Evolutionary conservation across 1,284 basidiomycete species (phyloP), one percentile per base, ranked within the genome.

Genomic region (Mycosarcoma mackinlayi): DNA sequence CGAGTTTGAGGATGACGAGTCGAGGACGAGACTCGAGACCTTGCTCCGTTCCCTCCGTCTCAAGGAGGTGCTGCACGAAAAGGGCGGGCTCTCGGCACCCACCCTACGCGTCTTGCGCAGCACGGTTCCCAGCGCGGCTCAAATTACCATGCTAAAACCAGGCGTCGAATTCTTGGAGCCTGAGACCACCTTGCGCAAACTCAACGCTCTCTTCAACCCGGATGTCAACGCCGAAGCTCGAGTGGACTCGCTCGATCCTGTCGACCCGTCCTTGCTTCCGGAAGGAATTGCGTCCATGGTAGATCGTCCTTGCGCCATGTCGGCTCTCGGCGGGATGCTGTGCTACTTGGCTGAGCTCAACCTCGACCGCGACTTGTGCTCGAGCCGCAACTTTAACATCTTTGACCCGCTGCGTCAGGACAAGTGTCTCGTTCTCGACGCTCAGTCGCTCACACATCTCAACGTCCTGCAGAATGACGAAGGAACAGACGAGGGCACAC

Each of bases 51-150:
- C 97, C 79, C 85, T 98, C 52, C 87, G 94, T 47, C 92, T 93
- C 1, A 97, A 97, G 83, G 96, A 98, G 82, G 84, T 98, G 23
- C 84, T 99, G 10, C 93, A 92, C 81, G 92, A 91, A 51, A 97
- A 96, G 88, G 93, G 91, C 62, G 45, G 81, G 51, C 56, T 83
- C 18, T 57, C 76, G 3, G 54, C 63, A 25, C 27, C 50, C 11
- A 79, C 70, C 8, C 64, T 79, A 24, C 72, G 79, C 6, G 60
- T 79, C 30, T 55, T 81, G 10, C 72, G 74, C 50, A 79, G 78
- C 50, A 72, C 52, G 10, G 52, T 77, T n/a, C 70, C 75, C 3
- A 52, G 48, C 35, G 70, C 59, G 11, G 81, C 80, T 49, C 74
- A 79, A 39, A 71, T 72, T 28, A 82, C 80, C 33, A 75, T 80